phyloP scores from a whole-genome alignment of 2,329 filamentous ascomycete species.

The Xylariaceae sp. region DNA sequence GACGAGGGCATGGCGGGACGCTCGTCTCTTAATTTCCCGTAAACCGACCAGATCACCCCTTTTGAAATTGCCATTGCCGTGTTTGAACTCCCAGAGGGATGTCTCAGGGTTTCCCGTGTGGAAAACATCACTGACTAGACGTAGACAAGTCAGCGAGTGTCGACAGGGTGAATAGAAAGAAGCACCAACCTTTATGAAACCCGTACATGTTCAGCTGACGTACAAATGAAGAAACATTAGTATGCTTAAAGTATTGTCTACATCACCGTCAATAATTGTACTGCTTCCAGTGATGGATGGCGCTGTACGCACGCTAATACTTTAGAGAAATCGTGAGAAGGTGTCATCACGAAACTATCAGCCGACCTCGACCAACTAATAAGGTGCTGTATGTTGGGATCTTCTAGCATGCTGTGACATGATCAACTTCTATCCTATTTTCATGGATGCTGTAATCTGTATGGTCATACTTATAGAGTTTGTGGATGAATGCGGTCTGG shows the following conservation, averaged over 20 bases:
- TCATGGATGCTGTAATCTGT: neutral
- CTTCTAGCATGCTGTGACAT: slow-evolving; percentile 80
- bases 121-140: slow-evolving; percentile 89
- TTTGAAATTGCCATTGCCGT: slow-evolving; percentile 95
- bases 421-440: slow-evolving; percentile 15
- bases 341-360: slow-evolving; percentile 98
- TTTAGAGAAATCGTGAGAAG: slow-evolving; percentile 95
- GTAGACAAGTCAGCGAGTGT: slow-evolving; percentile 22
- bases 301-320: slow-evolving; percentile 69
- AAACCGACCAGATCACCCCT: slow-evolving; percentile 85
- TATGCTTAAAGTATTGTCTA: slow-evolving; percentile 99
- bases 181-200: slow-evolving; percentile 82
- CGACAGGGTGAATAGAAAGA: neutral
- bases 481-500: slow-evolving; percentile 98
- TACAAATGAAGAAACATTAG: slow-evolving; percentile 97
- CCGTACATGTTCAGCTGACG: slow-evolving; percentile 99
- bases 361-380: slow-evolving; percentile 94
- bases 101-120: slow-evolving; percentile 91
- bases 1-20: slow-evolving; percentile 86
- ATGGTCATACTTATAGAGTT: slow-evolving; percentile 82
- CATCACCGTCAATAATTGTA: slow-evolving; percentile 23
- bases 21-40: slow-evolving; percentile 90
- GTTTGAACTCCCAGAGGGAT: slow-evolving; percentile 97
- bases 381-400: slow-evolving; percentile 84
- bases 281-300: neutral